Conservation (phyloP, 2,329 filamentous ascomycete species). For the Arthrobotrys iridis region DNA sequence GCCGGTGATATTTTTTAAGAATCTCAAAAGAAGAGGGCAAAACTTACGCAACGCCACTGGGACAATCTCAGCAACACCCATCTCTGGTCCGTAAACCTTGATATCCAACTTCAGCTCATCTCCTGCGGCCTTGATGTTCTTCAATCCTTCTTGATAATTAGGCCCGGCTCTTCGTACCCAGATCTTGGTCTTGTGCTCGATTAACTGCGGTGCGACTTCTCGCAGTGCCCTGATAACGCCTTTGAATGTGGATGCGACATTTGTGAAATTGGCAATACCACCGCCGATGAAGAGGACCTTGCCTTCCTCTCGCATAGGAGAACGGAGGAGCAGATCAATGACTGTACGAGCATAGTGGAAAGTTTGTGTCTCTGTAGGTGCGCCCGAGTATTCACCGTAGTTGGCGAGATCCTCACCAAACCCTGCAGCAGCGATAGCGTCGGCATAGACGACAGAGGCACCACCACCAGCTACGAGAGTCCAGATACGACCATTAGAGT, state of each 20-base stretch:
- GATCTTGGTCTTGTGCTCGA: conserved; percentile 97
- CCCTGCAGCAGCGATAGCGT: conserved; percentile 95
- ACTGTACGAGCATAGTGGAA: conserved; percentile 99
- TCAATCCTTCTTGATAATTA: conserved; percentile 99
- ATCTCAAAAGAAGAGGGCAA: neutral
- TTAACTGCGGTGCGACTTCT: conserved; percentile 83
- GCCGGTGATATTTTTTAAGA: neutral
- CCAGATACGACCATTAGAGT: conserved; percentile 91
- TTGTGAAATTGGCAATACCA: conserved; percentile 99
- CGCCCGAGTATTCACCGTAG: conserved; percentile 99
- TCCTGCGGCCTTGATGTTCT: conserved; percentile 98
- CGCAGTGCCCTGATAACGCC: conserved; percentile 96
- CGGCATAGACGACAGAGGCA: conserved; percentile 98
- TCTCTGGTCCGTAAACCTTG: conserved; percentile 84
- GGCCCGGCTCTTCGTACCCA: conserved; percentile 83
- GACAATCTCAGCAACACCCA: conserved; percentile 94
- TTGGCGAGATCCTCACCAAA: conserved; percentile 97
- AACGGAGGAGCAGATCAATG: conserved; percentile 94
- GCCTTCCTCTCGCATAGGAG: conserved; percentile 83
- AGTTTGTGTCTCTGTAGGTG: conserved; percentile 97
- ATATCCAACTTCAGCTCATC: conserved; percentile 94
- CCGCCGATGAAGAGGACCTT: conserved; percentile 99
- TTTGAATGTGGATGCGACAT: conserved; percentile 99
- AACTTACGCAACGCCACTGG: conserved; percentile 76
- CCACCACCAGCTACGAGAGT: conserved; percentile 98